phyloP scores from a whole-genome alignment of 2,329 filamentous ascomycete genomes.

The Penicillium sclerotigenum region DNA sequence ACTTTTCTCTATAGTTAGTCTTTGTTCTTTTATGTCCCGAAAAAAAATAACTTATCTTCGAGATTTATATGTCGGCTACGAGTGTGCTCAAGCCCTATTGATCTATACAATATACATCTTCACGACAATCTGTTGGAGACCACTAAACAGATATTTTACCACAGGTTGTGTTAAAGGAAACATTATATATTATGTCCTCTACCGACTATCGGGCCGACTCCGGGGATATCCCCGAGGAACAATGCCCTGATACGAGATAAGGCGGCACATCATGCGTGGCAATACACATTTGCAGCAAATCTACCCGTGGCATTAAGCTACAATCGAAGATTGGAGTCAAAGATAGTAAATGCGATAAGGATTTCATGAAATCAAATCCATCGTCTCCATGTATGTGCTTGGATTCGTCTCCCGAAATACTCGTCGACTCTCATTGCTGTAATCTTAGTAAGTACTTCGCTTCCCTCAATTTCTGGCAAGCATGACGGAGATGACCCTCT shows the following conservation, averaged over 20 bases:
- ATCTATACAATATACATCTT: neutral
- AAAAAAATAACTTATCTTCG: no score
- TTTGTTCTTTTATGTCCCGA: neutral
- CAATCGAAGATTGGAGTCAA: neutral
- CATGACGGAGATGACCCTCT: neutral
- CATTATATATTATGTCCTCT: no score
- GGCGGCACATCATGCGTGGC: neutral
- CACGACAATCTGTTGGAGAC: neutral
- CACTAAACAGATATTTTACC: neutral
- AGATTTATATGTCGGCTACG: neutral
- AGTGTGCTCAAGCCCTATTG: neutral
- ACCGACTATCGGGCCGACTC: conserved; percentile 1
- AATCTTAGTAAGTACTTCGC: conserved; percentile 9
- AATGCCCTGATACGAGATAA: no score
- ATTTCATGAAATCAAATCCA: neutral
- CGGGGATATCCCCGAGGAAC: neutral
- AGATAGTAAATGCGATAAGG: conserved; percentile 2
- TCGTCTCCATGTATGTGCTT: conserved; percentile 7
- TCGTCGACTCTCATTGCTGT: neutral
- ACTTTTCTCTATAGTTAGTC: neutral
- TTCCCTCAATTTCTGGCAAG: neutral
- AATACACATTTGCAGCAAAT: neutral
- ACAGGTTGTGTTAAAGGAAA: no score
- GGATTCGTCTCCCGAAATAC: neutral
- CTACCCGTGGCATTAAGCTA: neutral